Evolutionary conservation across 176 grass and related monocot species (phyloP), one percentile per base, ranked within the genome.

Genomic region (Triticum urartu): DNA sequence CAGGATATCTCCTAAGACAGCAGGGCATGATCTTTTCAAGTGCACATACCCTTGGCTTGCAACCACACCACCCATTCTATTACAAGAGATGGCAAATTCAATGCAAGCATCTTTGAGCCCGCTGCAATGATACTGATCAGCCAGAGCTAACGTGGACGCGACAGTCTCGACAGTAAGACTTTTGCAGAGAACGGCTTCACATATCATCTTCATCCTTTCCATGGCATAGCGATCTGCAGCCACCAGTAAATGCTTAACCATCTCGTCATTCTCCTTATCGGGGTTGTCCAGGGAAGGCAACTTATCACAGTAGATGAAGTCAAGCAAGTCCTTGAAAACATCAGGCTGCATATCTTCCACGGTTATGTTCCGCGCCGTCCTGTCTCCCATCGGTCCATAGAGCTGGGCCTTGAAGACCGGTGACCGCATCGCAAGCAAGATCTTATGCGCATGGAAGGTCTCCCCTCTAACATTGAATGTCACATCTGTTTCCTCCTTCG

Each of bases 81-180:
- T 45, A 5, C 21, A 43, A 72, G 9, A 72, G 38, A 39, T 22
- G 36, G 21, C n/a, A 45, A 72, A 72, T 15, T 72, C 70, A 25
- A 72, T n/a, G 36, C 70, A 72, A 72, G 70, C 70, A 72, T 72
- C 70, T 40, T 72, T 72, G 4, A 72, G 70, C 1, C 10, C n/a
- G 70, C n/a, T 40, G 10, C 36, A 72, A 12, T 72, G 70, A 8
- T 72, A 28, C 14, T 68, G 14, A 62, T 62, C 60, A 24, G 20
- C 60, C 3, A 62, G 21, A 62, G 60, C 60, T 62, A 62, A 62
- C 21, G n/a, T 62, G n/a, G 21, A 0, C n/a, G n/a, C 60, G 17
- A 59, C 54, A 62, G 60, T 62, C n/a, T 62, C 9, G n/a, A 62
- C 9, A 62, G 8, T 10, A 11, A 62, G n/a, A 62, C 60, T 24